These are phyloP conservation scores for Solanum rostratum DNA, from an alignment of 257 asterid species.

Conservation along the genomic window DNA sequence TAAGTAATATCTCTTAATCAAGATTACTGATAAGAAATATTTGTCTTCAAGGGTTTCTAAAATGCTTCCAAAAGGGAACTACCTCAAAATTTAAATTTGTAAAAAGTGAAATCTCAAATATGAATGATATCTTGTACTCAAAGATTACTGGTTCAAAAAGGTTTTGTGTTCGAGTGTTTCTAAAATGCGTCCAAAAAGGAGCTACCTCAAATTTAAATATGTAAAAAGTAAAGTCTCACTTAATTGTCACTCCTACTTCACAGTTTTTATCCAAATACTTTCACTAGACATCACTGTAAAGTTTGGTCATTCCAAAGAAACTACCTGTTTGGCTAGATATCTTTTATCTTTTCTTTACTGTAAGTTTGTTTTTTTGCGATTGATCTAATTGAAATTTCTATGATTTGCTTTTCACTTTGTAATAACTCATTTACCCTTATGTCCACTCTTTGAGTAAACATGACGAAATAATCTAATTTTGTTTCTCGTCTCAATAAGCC, in stretches of 20 bases:
- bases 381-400: not conserved
- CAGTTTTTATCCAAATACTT: not conserved
- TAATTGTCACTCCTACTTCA: not conserved
- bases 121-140: not conserved
- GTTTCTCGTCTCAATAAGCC: not conserved
- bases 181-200: not conserved
- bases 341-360: not conserved
- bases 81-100: not conserved
- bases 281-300: not conserved
- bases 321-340: not conserved
- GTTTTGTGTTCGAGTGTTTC: not conserved
- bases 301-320: not conserved
- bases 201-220: not conserved
- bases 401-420: not conserved
- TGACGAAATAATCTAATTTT: not conserved
- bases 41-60: not conserved
- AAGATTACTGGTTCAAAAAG: not conserved
- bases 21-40: not conserved
- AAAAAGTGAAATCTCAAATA: not conserved
- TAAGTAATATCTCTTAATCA: not conserved
- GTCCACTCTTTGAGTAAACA: not conserved
- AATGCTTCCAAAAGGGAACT: not conserved
- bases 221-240: not conserved
- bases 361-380: not conserved
- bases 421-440: not conserved